These are phyloP conservation scores for Penicillium sp. DNA, from an alignment of 2,329 filamentous ascomycete genomes.

Conservation along the genomic window DNA sequence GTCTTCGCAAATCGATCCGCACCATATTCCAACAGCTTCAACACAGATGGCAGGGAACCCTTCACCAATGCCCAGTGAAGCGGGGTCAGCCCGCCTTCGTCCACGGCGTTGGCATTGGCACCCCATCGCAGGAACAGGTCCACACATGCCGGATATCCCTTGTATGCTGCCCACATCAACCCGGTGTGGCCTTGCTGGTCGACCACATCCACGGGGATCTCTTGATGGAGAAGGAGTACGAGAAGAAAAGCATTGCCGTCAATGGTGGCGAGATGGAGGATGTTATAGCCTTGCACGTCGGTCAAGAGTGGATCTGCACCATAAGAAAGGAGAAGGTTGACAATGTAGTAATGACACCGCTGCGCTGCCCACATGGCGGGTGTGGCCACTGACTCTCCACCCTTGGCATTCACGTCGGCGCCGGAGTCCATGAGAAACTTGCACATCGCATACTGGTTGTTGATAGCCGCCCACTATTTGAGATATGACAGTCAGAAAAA, in stretches of 20 bases:
- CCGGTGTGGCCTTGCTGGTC: slow-evolving; percentile 90
- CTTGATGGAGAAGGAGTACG: slow-evolving; percentile 86
- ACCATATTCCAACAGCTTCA: slow-evolving; percentile 94
- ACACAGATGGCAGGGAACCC: slow-evolving; percentile 82
- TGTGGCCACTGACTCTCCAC: slow-evolving; percentile 91
- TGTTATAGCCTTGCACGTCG: slow-evolving; percentile 96
- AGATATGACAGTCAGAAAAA: slow-evolving; percentile 13
- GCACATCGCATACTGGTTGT: slow-evolving; percentile 97
- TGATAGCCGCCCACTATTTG: slow-evolving; percentile 92
- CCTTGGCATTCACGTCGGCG: slow-evolving; percentile 91
- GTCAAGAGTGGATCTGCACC: slow-evolving; percentile 90
- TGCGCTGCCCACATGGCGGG: slow-evolving; percentile 97
- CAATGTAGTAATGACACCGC: slow-evolving; percentile 93
- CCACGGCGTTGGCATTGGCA: slow-evolving; percentile 83
- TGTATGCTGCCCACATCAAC: slow-evolving; percentile 99
- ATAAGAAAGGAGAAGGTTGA: slow-evolving; percentile 85
- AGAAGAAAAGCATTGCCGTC: slow-evolving; percentile 93
- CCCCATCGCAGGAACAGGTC: slow-evolving; percentile 94
- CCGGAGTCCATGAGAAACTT: slow-evolving; percentile 85
- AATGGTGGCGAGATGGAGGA: slow-evolving; percentile 93
- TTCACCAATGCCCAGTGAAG: slow-evolving; percentile 97
- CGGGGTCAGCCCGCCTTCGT: slow-evolving; percentile 91
- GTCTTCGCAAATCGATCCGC: slow-evolving; percentile 91
- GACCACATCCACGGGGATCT: slow-evolving; percentile 87
- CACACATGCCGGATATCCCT: slow-evolving; percentile 88